Evolutionary conservation across 192 early-diverging fungal genomes (phyloP).

Genomic region (Physocladia obscura): DNA sequence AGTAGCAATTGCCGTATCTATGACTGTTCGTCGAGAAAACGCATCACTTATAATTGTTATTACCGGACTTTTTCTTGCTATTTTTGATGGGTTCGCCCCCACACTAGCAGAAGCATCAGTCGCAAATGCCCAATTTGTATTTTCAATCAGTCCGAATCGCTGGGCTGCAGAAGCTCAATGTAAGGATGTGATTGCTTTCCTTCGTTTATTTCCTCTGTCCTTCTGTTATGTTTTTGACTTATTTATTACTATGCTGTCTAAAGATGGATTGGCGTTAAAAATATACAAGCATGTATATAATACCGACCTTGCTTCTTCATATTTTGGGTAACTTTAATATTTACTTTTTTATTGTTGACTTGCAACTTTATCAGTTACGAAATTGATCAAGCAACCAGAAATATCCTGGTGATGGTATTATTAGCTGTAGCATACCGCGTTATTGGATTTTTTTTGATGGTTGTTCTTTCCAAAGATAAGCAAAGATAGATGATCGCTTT

Average conservation of each 20-base stretch:
- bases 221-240: too few species aligned
- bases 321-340: neutral
- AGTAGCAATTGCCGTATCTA: slow-evolving; percentile 35
- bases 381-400: neutral
- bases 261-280: slow-evolving; percentile 6
- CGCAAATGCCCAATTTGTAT: slow-evolving; percentile 19
- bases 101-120: slow-evolving; percentile 28
- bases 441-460: slow-evolving; percentile 36
- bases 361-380: neutral
- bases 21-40: slow-evolving; percentile 39
- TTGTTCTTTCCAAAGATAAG: slow-evolving; percentile 40
- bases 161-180: slow-evolving; percentile 29
- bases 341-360: neutral
- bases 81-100: slow-evolving; percentile 48
- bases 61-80: slow-evolving; percentile 36
- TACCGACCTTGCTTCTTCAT: neutral
- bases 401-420: neutral
- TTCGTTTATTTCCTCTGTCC: neutral
- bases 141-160: slow-evolving; percentile 10
- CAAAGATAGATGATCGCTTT: slow-evolving; percentile 38
- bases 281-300: slow-evolving; percentile 24
- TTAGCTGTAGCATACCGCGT: slow-evolving; percentile 23
- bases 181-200: neutral
- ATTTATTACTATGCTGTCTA: too few species aligned
- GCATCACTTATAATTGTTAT: slow-evolving; percentile 34